phyloP scores from a whole-genome alignment of 108 stramenopile species.

The Mediolabrus comicus region DNA sequence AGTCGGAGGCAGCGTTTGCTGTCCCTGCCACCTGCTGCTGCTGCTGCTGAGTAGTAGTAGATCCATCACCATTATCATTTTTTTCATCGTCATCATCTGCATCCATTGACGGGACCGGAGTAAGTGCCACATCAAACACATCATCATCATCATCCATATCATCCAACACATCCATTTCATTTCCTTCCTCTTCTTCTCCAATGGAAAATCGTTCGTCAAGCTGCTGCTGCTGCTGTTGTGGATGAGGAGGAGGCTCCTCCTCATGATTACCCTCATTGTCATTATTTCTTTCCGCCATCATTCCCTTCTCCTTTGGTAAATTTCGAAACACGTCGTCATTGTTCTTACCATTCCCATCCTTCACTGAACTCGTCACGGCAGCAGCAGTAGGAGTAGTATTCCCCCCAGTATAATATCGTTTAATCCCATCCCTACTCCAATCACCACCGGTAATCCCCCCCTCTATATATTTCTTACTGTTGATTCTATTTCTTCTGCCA shows the following conservation, averaged over 20 bases:
- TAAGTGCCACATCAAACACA: slow-evolving; percentile 12
- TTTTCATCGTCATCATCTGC: not conserved
- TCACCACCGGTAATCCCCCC: slow-evolving; percentile 35
- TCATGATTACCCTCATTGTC: too few relatives aligned
- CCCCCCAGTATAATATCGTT: slow-evolving; percentile 44
- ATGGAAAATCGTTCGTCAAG: not conserved
- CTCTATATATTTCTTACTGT: not conserved
- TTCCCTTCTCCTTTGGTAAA: too few relatives aligned
- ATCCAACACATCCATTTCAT: not conserved
- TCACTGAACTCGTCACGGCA: not conserved
- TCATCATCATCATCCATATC: slow-evolving; percentile 4
- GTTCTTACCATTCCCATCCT: not conserved
- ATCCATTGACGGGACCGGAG: slow-evolving; percentile 1
- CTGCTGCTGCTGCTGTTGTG: too few relatives aligned
- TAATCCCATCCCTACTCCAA: slow-evolving; percentile 37
- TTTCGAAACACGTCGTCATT: too few relatives aligned
- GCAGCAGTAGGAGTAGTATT: not conserved
- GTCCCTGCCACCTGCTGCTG: too few relatives aligned
- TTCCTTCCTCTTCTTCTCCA: not conserved
- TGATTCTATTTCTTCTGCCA: too few relatives aligned
- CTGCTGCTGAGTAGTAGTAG: too few relatives aligned
- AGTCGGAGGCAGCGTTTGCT: too few relatives aligned
- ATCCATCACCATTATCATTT: too few relatives aligned
- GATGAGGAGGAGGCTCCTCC: too few relatives aligned
- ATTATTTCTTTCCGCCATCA: too few relatives aligned